Percentiles rank a stretch among this genome's conserved stretches.
Conservation (phyloP, 1,284 basidiomycete genomes). For the Malassezia caprae region DNA sequence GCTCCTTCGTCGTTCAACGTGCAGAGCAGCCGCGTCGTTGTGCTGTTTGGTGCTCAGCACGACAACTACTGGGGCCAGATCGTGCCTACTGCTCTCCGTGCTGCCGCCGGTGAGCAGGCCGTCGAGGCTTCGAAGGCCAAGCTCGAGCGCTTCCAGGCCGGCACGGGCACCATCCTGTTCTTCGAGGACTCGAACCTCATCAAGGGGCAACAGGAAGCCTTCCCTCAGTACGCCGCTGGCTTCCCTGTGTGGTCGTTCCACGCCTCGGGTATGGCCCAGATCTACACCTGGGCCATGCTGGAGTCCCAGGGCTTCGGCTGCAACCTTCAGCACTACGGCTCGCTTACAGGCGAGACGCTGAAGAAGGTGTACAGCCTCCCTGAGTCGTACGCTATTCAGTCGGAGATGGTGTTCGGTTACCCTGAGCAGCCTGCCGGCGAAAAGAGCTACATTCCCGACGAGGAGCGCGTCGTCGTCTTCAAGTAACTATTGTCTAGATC, state of each 20-base stretch:
- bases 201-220: constrained; percentile 43
- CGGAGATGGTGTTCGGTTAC: constrained; percentile 52
- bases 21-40: constrained; percentile 50
- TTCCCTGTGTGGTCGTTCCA: constrained; percentile 46
- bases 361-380: constrained; percentile 47
- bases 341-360: constrained; percentile 31
- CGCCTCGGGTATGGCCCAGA: constrained; percentile 48
- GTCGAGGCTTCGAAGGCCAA: constrained; percentile 23
- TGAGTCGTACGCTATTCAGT: constrained; percentile 48
- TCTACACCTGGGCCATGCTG: constrained; percentile 51
- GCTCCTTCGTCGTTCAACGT: constrained; percentile 51
- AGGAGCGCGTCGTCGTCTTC: constrained; percentile 48
- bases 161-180: constrained; percentile 52
- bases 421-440: constrained; percentile 41
- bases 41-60: constrained; percentile 51
- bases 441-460: constrained; percentile 49
- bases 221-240: constrained; percentile 48
- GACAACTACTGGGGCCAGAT: constrained; percentile 50
- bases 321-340: constrained; percentile 49
- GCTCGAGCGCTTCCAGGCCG: constrained; percentile 49
- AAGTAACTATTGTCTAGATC: not conserved
- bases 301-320: constrained; percentile 51
- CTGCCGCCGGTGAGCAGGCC: constrained; percentile 24
- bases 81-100: constrained; percentile 39
- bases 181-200: constrained; percentile 38